Evolutionary conservation across 768 basidiomycete genomes (phyloP), one percentile per base, ranked within the genome.

Genomic region (Kwoniella dejecticola): DNA sequence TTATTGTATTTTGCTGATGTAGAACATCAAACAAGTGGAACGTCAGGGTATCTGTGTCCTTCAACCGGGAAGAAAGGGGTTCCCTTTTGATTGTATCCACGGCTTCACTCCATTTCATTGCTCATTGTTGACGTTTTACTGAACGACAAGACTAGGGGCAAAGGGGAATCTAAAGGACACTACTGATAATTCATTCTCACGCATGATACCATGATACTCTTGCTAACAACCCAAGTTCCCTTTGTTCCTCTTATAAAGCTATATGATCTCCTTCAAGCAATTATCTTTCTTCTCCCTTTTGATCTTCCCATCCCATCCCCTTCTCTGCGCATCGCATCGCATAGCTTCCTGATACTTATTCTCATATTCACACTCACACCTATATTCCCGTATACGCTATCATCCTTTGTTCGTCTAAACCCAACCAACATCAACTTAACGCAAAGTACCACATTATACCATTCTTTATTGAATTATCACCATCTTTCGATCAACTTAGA

Each of bases 181-280:
- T 24, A 47, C 19, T 24, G 24, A 27, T 13, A 2, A 47, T 26
- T 11, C 46, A 11, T 47, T 47, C 46, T 26, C 46, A 47, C 46
- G 46, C 27, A 6, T 27, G 24, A 47, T 23, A 24, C 46, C 11
- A 26, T n/a, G 6, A 8, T 5, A 6, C 19, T 13, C 13, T 11
- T 21, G 13, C 23, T 24, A 27, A 24, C 46, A 15, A 21, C 15
- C 19, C 10, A 4, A 12, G 3, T 47, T 26, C 12, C 7, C 27
- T 50, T 31, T 27, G 29, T 50, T 48, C 46, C 46, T 27, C 29
- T 48, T 19, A 50, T 50, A 50, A 50, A 50, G 48, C 15, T 50
- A 50, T 50, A 47, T 24, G 13, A n/a, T 45, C 46, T 24, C 10
- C 15, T 17, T 10, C 7, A 29, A 50, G 4, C 13, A 45, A 26